Percentiles rank a stretch among this genome's conserved stretches.
Conservation (phyloP, 2,329 filamentous ascomycete genomes). For the Exophiala sp. region DNA sequence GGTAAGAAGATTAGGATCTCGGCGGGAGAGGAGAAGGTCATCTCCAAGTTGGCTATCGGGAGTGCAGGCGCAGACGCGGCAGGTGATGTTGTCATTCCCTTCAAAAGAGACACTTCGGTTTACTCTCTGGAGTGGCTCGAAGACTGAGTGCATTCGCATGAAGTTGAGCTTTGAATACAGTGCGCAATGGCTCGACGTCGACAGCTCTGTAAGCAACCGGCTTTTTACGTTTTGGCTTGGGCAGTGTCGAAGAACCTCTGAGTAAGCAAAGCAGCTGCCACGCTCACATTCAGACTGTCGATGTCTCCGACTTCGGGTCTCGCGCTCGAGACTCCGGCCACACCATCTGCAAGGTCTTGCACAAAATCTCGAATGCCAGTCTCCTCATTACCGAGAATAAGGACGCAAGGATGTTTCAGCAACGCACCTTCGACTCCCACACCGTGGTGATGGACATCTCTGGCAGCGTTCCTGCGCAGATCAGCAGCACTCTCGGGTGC, state of each 20-base stretch:
- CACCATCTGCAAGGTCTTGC: slow-evolving; percentile 61
- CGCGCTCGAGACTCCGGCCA: slow-evolving; percentile 60
- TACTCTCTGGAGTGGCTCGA: slow-evolving; percentile 22
- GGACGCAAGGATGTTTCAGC: slow-evolving; percentile 62
- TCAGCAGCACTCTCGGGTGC: slow-evolving; percentile 37
- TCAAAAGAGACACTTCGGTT: slow-evolving; percentile 13
- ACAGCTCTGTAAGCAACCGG: background rate
- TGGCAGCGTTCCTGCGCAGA: slow-evolving; percentile 1
- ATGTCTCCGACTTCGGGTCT: slow-evolving; percentile 51
- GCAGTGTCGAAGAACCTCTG: slow-evolving; percentile 24
- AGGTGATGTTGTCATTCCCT: slow-evolving; percentile 20
- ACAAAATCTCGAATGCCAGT: slow-evolving; percentile 66
- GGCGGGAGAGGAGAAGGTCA: slow-evolving; percentile 18
- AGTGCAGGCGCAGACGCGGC: slow-evolving; percentile 1
- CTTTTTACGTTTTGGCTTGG: background rate
- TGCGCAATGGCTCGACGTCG: background rate
- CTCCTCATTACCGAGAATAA: slow-evolving; percentile 81
- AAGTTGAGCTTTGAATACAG: no score
- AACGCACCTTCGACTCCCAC: slow-evolving; percentile 39
- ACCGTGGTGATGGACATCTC: background rate
- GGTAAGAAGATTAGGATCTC: slow-evolving; percentile 15
- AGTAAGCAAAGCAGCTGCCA: slow-evolving; percentile 59
- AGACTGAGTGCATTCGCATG: background rate
- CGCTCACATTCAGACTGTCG: slow-evolving; percentile 91
- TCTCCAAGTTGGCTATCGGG: background rate